A percentile compares a stretch with the other conserved stretches of the same genome.
phyloP scores from a whole-genome alignment of 1,284 basidiomycete species.

The Hymenochaete sp. region DNA sequence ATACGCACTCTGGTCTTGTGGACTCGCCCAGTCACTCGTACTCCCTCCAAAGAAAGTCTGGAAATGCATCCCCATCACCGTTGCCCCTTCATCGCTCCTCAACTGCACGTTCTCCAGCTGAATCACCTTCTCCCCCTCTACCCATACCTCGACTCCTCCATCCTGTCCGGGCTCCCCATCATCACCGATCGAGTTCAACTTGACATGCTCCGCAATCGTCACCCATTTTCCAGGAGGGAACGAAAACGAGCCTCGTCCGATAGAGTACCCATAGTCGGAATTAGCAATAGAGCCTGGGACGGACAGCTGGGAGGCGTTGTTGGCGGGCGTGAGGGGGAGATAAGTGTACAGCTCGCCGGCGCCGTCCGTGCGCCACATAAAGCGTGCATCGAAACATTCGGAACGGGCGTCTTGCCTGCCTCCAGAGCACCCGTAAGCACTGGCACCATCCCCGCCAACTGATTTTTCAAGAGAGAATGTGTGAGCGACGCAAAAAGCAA shows the following conservation, averaged over 20 bases:
- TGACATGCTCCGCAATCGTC: slow-evolving; percentile 31
- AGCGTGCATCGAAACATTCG: slow-evolving; percentile 24
- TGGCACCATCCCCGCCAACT: slow-evolving; percentile 21
- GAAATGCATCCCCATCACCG: slow-evolving; percentile 24
- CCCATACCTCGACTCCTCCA: slow-evolving; percentile 22
- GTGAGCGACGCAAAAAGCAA: background rate
- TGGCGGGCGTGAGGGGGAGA: slow-evolving; percentile 21
- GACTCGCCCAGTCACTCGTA: slow-evolving; percentile 32
- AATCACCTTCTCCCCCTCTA: slow-evolving; percentile 23
- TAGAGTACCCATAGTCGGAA: slow-evolving; percentile 25
- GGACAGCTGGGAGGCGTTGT: slow-evolving; percentile 19
- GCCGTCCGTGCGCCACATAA: slow-evolving; percentile 25
- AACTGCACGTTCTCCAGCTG: slow-evolving; percentile 20
- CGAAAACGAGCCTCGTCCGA: slow-evolving; percentile 23
- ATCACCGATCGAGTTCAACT: slow-evolving; percentile 35
- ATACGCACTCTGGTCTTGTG: slow-evolving; percentile 34
- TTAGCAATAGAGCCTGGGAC: slow-evolving; percentile 24
- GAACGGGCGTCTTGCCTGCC: slow-evolving; percentile 24
- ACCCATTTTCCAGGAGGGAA: slow-evolving; percentile 29
- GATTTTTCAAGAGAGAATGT: background rate
- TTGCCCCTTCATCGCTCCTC: slow-evolving; percentile 18
- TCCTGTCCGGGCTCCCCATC: slow-evolving; percentile 24
- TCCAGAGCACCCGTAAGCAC: slow-evolving; percentile 25
- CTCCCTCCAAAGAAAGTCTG: slow-evolving; percentile 36
- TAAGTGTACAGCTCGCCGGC: slow-evolving; percentile 28